A percentile compares a stretch with the other conserved stretches of the same genome.
These are phyloP conservation scores for Ascomycota sp. DNA, from an alignment of 2,329 filamentous ascomycete genomes.

Conservation along the genomic window DNA sequence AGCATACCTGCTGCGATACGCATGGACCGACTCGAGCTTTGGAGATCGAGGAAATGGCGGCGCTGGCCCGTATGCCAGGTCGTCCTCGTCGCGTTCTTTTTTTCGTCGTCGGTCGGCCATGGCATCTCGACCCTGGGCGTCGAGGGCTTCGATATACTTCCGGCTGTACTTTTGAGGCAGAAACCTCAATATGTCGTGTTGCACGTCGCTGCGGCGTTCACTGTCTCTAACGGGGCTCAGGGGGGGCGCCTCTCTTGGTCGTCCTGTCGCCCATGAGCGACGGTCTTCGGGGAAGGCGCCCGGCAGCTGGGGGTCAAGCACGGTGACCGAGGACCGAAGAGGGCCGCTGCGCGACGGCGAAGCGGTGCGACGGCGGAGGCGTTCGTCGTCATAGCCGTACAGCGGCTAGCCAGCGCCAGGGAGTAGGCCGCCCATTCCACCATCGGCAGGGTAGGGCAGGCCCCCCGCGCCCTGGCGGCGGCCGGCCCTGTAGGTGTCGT, in stretches of 20 bases:
- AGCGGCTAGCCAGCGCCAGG: slow-evolving; percentile 12
- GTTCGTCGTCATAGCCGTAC: slow-evolving; percentile 20
- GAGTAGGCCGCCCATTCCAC: slow-evolving; percentile 16
- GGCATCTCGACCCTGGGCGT: slow-evolving; percentile 5
- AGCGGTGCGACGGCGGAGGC: slow-evolving; percentile 12
- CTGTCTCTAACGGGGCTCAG: too few species aligned
- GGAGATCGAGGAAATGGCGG: slow-evolving; percentile 7
- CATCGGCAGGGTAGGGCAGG: slow-evolving; percentile 19
- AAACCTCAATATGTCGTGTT: slow-evolving; percentile 20
- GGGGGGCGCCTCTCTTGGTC: too few species aligned
- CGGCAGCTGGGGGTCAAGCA: slow-evolving; percentile 11
- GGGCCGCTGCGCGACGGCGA: slow-evolving; percentile 15
- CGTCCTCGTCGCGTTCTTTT: slow-evolving; percentile 17
- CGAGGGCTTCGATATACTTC: slow-evolving; percentile 9
- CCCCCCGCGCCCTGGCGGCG: slow-evolving; percentile 11
- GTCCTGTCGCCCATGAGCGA: slow-evolving; percentile 3
- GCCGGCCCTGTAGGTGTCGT: slow-evolving; percentile 13
- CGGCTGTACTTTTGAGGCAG: slow-evolving; percentile 27
- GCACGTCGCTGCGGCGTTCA: slow-evolving; percentile 5
- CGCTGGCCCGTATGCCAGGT: slow-evolving; percentile 28
- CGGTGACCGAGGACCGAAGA: slow-evolving; percentile 16
- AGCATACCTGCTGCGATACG: slow-evolving; percentile 11
- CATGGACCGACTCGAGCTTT: slow-evolving; percentile 5
- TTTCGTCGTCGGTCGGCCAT: slow-evolving; percentile 8
- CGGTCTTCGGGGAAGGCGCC: slow-evolving; percentile 15